A percentile compares a stretch with the other conserved stretches of the same genome.
Conservation (phyloP, 2,329 filamentous ascomycete genomes). For the Chaetomium olivaceum region DNA sequence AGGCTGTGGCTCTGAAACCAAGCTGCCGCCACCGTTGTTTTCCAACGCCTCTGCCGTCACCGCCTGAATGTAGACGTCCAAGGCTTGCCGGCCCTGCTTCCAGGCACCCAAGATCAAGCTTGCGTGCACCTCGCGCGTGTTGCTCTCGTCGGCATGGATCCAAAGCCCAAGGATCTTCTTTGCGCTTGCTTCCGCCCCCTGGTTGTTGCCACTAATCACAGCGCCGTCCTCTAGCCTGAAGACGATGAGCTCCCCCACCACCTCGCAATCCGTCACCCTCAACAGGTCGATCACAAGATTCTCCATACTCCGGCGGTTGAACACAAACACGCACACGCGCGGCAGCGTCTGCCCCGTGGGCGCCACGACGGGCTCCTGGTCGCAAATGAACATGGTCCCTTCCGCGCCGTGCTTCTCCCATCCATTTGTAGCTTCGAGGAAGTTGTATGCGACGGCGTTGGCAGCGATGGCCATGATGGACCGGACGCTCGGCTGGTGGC, state of each 20-base stretch:
- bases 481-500: conserved; percentile 74
- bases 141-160: conserved; percentile 47
- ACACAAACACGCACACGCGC: conserved; percentile 64
- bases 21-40: conserved; percentile 13
- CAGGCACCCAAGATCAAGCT: conserved; percentile 46
- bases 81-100: conserved; percentile 35
- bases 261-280: conserved; percentile 63
- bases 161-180: conserved; percentile 53
- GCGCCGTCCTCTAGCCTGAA: conserved; percentile 43
- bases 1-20: conserved; percentile 5
- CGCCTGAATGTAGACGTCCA: conserved; percentile 24
- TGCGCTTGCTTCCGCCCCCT: conserved; percentile 28
- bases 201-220: conserved; percentile 15
- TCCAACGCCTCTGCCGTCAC: conserved; percentile 18
- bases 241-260: conserved; percentile 57
- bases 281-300: conserved; percentile 70
- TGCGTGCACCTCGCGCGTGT: conserved; percentile 33
- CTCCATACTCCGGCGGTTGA: conserved; percentile 70
- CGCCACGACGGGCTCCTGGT: conserved; percentile 50
- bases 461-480: conserved; percentile 77
- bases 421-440: conserved; percentile 60
- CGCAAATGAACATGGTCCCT: conserved; percentile 86
- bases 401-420: conserved; percentile 90
- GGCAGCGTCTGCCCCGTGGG: conserved; percentile 41
- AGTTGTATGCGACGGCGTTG: conserved; percentile 84